Percentiles rank a stretch among this genome's conserved stretches.
Conservation (phyloP, 2,329 filamentous ascomycete species). For the Lecanicillium sp. region DNA sequence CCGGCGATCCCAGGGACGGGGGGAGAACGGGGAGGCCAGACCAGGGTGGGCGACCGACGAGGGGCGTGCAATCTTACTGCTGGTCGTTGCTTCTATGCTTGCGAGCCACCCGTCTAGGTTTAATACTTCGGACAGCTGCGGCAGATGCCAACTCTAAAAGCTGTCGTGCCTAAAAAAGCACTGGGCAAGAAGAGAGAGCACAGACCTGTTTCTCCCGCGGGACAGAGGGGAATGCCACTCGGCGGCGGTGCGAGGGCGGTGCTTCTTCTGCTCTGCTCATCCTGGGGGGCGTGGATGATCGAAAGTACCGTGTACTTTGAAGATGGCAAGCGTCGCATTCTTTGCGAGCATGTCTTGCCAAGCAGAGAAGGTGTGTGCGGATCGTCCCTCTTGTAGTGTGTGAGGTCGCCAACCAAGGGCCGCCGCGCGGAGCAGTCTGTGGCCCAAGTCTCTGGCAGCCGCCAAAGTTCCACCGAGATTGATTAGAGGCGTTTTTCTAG, state of each 20-base stretch:
- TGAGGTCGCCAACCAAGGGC: constrained; percentile 8
- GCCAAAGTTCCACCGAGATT: constrained; percentile 2
- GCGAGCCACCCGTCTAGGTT: no score
- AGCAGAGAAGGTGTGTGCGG: not conserved
- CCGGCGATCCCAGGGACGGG: constrained; percentile 1
- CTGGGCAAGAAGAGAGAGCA: not conserved
- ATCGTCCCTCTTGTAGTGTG: not conserved
- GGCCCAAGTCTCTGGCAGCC: not conserved
- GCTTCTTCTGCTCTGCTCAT: no score
- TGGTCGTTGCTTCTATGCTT: no score
- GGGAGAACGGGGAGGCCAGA: no score
- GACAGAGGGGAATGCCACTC: no score
- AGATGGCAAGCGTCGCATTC: not conserved
- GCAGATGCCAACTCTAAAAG: no score
- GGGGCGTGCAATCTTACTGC: no score
- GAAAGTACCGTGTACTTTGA: constrained; percentile 10
- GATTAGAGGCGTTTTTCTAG: not conserved
- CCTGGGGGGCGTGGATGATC: no score
- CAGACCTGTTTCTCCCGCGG: not conserved
- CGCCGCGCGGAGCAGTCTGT: not conserved
- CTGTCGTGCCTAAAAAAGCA: not conserved
- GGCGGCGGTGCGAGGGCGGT: no score
- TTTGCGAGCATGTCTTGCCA: constrained; percentile 6
- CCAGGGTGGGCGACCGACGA: no score
- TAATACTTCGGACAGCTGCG: no score